Evolutionary conservation across 2,329 filamentous ascomycete genomes (phyloP).

Genomic region (Cladorrhinum sp.): DNA sequence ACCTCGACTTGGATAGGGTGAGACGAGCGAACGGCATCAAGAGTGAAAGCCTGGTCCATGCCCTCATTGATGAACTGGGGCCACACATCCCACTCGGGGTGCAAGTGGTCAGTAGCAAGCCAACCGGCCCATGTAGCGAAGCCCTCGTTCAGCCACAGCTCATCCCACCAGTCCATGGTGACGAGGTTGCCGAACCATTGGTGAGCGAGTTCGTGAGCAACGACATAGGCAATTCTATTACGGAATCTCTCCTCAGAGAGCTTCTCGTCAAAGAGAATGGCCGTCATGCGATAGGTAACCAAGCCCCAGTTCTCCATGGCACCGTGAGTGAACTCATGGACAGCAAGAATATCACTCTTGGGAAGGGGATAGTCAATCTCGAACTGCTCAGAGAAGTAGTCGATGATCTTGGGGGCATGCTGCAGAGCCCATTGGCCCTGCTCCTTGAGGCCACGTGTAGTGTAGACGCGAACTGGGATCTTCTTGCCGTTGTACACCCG

Average conservation of each 20-base stretch:
- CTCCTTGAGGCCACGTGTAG: constrained; percentile 87
- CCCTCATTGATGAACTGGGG: constrained; percentile 94
- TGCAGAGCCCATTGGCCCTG: constrained; percentile 87
- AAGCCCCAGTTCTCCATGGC: constrained; percentile 98
- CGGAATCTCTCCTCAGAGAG: constrained; percentile 87
- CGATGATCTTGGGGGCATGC: constrained; percentile 88
- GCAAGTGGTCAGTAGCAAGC: constrained; percentile 84
- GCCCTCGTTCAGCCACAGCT: constrained; percentile 93
- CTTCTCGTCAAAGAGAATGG: constrained; percentile 92
- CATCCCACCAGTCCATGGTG: constrained; percentile 99
- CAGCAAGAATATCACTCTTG: constrained; percentile 85
- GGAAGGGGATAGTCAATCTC: constrained; percentile 89
- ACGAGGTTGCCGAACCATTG: constrained; percentile 98
- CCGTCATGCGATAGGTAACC: constrained; percentile 92
- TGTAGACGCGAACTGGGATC: constrained; percentile 93
- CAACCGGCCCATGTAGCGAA: constrained; percentile 99
- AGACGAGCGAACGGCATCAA: constrained; percentile 86
- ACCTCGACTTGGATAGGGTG: constrained; percentile 97
- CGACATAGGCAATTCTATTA: constrained; percentile 92
- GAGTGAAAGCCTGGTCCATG: constrained; percentile 84
- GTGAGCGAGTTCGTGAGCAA: constrained; percentile 96
- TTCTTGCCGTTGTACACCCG: constrained; percentile 88
- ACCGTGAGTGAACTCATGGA: constrained; percentile 84
- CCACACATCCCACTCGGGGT: constrained; percentile 98
- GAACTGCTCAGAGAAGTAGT: constrained; percentile 95